Base-by-base conservation (phyloP, 2,329 filamentous ascomycete genomes). In the Fusarium sp. region DNA sequence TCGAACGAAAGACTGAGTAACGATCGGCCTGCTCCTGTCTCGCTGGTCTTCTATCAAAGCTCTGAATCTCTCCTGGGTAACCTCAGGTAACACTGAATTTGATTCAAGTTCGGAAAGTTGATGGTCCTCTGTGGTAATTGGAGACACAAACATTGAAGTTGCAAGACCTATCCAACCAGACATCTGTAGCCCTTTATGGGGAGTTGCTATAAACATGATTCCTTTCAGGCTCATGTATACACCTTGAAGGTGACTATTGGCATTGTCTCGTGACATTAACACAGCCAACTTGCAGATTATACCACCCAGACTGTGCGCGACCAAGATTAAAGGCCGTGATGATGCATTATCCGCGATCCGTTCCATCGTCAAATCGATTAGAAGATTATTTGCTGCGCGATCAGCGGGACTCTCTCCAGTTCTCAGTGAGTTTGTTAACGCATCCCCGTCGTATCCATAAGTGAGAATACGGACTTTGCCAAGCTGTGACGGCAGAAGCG, bases 41-140 rank as follows among this genome's bases (percentile, higher is more conserved):
- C 42, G 24, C 8, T 45, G 42, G 5, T 28, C 24, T 45, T 28
- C 18, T 15, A 45, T 45, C 2, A 45, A 45, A 22, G 0, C 6
- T 0, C 7, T 28, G 18, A 45, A 45, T 7, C 24, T 45, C 42
- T 44, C 24, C 0, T 14, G 24, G 16, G 0, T 4, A 0, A 1
- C 11, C 6, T 18, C 7, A 20, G 5, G 41, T 14, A 20, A 14
- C 42, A 5, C 7, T 26, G 16, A 9, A 26, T 14, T 0, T 13
- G 41, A 3, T 0, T 20, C 11, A 4, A 44, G 11, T 0, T 26
- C 0, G 4, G 24, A 44, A 20, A 26, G 7, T 1, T 20, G 12
- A 44, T 14, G 0, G 4, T 26, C 11, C 24, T 20, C 20, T 44
- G n/a, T 15, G n/a, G 9, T 42, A 24, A 1, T 7, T 3, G 15